Base-by-base conservation (phyloP, 2,329 filamentous ascomycete genomes). In the Monilinia vaccinii-corymbosi region DNA sequence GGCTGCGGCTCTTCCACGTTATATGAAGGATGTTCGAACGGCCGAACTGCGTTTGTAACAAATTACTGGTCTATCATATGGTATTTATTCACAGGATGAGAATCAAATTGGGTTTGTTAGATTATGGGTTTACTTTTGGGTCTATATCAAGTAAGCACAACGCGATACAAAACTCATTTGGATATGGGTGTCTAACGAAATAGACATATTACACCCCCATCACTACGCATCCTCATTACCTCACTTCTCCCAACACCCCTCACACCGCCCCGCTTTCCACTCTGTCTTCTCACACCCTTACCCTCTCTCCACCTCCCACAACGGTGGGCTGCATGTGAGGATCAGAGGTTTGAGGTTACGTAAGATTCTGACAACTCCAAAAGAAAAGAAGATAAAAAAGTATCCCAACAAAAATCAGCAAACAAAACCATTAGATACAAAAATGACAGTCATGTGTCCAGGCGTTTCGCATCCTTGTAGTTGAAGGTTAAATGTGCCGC, bases 221-320 rank as follows among this genome's bases (percentile, higher is more conserved):
- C 46, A 23, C 46, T 58, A 7, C 50, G 18, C 56, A 51, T 44
- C 38, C 59, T 59, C 47, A 34, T 25, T 25, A 46, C 46, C 21
- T 50, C 34, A 23, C 40, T 13, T 53, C 45, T 25, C 32, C 46
- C 21, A n/a, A 14, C 10, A 28, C 50, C n/a, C 42, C 44, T 14
- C 23, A 40, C 28, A 25, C 16, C 21, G 10, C n/a, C 46, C 10
- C n/a, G 11, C 10, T 50, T 42, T n/a, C 40, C 44, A 36, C 25
- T 57, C n/a, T 7, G 32, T 38, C 23, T 40, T 32, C 46, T 53
- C 45, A 42, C 8, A 42, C 46, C 49, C 23, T 28, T 60, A 49
- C 23, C 52, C 13, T 44, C 34, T 47, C 61, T 58, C 60, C 48
- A 44, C 59, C 56, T 56, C 46, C 55, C 62, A 61, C 47, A 68